Evolutionary conservation across 768 basidiomycete species (phyloP).

Genomic region (Panaeolus papilionaceus): DNA sequence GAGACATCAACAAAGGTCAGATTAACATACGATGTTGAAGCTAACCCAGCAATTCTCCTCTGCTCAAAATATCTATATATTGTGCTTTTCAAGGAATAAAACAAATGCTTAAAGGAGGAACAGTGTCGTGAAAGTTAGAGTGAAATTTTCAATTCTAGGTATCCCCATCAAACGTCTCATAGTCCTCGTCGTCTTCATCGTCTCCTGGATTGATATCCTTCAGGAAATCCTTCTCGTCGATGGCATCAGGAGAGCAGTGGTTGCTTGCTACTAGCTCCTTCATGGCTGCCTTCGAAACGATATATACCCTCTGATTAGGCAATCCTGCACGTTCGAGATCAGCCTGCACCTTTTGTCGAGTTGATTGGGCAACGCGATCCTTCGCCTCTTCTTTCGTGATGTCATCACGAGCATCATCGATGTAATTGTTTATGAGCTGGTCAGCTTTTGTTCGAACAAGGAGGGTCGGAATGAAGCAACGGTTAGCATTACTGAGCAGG

Average conservation of each 20-base stretch:
- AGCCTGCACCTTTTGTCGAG: not conserved
- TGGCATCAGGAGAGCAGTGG: not conserved
- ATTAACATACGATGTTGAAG: no score
- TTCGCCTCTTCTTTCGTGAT: not conserved
- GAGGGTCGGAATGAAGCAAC: slow-evolving; percentile 38
- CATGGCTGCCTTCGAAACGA: slow-evolving; percentile 5
- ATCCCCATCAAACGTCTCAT: not conserved
- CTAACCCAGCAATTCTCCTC: no score
- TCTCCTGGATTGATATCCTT: not conserved
- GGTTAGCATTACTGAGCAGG: slow-evolving; percentile 36
- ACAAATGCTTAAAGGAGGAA: no score
- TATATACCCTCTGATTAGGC: slow-evolving; percentile 1
- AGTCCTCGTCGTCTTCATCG: not conserved
- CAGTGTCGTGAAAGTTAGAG: no score
- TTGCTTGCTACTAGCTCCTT: not conserved
- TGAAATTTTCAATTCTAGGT: not conserved
- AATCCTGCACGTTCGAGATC: slow-evolving; percentile 5
- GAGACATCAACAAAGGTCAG: no score
- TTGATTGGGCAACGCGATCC: not conserved
- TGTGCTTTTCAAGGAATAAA: no score
- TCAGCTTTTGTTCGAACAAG: slow-evolving; percentile 45
- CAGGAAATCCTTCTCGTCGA: not conserved
- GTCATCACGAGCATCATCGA: not conserved
- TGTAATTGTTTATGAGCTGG: slow-evolving; percentile 21
- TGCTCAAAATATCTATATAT: no score